Evolutionary conservation across 2,329 filamentous ascomycete species (phyloP), one percentile per base, ranked within the genome.

Genomic region (Epichloe sibirici): DNA sequence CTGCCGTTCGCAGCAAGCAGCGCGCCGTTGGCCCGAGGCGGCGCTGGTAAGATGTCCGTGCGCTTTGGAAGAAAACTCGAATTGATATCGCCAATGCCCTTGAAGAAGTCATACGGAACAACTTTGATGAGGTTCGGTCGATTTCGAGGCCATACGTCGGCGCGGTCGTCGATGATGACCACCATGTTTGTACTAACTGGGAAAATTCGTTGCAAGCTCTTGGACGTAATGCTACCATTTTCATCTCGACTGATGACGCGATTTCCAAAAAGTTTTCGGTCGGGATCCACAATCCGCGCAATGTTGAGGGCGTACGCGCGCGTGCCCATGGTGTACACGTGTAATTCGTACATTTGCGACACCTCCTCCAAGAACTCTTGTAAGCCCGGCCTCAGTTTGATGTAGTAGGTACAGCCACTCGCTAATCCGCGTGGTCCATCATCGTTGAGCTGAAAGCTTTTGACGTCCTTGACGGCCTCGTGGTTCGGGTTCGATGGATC

Each of bases 281-380:
- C 83, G 0, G 91, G 91, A 63, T 98, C 93, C 56, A 98, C 87
- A 57, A 98, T 91, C 59, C 86, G 85, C 39, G 90, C 90, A 60
- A 98, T 94, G 56, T 88, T 86, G 60, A 90, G 78, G 9, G 93
- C 93, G 65, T 98, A 98, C n/a, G 91, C 88, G 57, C 93, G 82
- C 23, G 93, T 98, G 53, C 91, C 93, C 93, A 98, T 98, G 44
- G 93, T 98, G 73, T 98, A 98, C 57, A 98, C 91, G 66, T 98
- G 93, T 63, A 97, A 75, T 71, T 98, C 93, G 70, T 93, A 98
- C 62, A 93, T 74, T 62, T 83, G 78, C 1, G 89, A 81, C 47
- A 96, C 78, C 50, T 81, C 79, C 54, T 86, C 75, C 48, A 98
- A 75, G 63, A 98, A 98, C 43, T 85, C 79, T 56, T 82, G 75